Conservation (phyloP, 345 rosid genomes). For the Crucihimalaya himalaica region DNA sequence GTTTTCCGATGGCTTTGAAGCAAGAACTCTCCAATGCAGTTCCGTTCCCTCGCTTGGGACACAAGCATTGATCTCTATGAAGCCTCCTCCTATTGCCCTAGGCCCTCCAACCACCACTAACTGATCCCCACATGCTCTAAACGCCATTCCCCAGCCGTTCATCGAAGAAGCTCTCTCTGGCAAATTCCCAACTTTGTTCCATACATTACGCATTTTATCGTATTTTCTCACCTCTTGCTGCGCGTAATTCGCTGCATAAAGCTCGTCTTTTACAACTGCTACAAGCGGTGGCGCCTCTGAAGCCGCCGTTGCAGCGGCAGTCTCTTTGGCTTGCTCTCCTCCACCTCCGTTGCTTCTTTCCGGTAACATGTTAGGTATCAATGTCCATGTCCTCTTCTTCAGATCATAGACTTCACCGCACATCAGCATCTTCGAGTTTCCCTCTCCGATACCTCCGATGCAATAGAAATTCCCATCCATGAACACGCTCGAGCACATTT, state of each 20-base stretch:
- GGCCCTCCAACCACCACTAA: constrained; percentile 71
- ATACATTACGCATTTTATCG: constrained; percentile 52
- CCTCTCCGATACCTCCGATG: constrained; percentile 65
- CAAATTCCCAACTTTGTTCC: constrained; percentile 60
- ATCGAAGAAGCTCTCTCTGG: constrained; percentile 56
- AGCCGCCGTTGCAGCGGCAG: constrained; percentile 23
- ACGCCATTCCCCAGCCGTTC: constrained; percentile 95
- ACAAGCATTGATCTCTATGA: constrained; percentile 73
- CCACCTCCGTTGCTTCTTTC: constrained; percentile 41
- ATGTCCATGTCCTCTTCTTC: constrained; percentile 55
- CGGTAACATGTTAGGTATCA: constrained; percentile 62
- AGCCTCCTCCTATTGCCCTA: constrained; percentile 48
- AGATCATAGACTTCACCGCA: constrained; percentile 72
- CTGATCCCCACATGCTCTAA: constrained; percentile 73
- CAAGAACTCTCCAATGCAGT: constrained; percentile 68
- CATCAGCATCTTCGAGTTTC: constrained; percentile 40
- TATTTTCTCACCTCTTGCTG: constrained; percentile 55
- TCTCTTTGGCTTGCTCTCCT: constrained; percentile 14
- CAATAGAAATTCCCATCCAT: constrained; percentile 80
- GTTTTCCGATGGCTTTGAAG: constrained; percentile 47
- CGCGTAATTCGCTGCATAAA: constrained; percentile 68
- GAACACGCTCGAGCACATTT: constrained; percentile 73
- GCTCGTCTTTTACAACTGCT: constrained; percentile 72
- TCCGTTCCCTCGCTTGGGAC: constrained; percentile 49
- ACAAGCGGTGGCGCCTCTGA: constrained; percentile 76